These are phyloP conservation scores for Dacryopinax spathularia DNA, from an alignment of 768 basidiomycete genomes.

Conservation along the genomic window DNA sequence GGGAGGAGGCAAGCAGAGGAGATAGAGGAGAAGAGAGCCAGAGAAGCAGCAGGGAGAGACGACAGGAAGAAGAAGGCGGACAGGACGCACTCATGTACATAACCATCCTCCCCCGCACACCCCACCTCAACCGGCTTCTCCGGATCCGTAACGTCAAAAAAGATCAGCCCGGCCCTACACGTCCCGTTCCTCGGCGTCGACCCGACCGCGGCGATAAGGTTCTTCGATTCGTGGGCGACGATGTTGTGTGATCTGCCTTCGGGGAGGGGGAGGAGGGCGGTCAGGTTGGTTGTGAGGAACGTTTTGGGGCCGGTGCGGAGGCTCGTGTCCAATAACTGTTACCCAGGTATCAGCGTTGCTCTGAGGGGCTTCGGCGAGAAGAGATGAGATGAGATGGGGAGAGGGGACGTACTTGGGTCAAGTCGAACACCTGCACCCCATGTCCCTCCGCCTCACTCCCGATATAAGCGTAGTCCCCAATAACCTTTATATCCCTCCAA, in stretches of 20 bases:
- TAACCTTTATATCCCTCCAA: not conserved
- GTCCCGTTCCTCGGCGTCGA: not conserved
- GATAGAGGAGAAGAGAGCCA: too few species aligned
- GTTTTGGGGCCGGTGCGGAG: conserved; percentile 2
- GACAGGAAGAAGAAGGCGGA: not conserved
- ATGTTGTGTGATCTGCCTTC: not conserved
- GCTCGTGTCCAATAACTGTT: not conserved
- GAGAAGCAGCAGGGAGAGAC: not conserved
- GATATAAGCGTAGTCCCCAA: not conserved
- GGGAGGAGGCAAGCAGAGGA: too few species aligned
- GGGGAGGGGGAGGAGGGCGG: not conserved
- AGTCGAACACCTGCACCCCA: not conserved
- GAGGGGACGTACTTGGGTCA: not conserved
- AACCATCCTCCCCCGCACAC: not conserved
- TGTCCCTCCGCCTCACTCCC: not conserved
- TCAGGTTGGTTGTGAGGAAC: not conserved
- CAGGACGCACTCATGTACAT: not conserved
- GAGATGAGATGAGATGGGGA: too few species aligned
- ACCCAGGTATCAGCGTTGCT: not conserved
- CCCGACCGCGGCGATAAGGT: not conserved
- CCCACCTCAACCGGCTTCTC: not conserved
- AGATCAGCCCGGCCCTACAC: not conserved
- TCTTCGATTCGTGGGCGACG: not conserved
- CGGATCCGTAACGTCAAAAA: not conserved
- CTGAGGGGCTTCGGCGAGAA: too few species aligned